Evolutionary conservation across 805 yeast species (phyloP), one percentile per base, ranked within the genome.

Genomic region (Candida yuanshanica): DNA sequence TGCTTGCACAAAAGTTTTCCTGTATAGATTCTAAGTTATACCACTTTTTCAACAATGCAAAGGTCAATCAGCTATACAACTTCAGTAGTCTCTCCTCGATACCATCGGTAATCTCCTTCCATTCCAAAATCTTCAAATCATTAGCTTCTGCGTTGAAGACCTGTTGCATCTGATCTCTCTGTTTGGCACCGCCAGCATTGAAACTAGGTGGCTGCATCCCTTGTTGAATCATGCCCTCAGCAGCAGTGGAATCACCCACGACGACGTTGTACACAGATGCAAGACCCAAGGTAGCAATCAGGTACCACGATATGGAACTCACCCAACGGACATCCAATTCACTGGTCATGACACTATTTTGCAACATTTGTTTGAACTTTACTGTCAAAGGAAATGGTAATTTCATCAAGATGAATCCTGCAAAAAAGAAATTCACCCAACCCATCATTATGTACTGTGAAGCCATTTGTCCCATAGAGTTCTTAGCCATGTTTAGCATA

Each of bases 401-500:
- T 58, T 79, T 79, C 84, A 84, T 84, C 37, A 88, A 76, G 13
- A 90, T 81, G 48, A 89, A 88, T 0, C 97, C 97, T 12, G 91
- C 87, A 62, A 88, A 93, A 65, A 91, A 90, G 55, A 80, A 85
- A 56, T 86, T 87, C 46, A 91, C 91, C 96, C 97, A 93, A 56
- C 89, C 88, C 96, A 93, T 90, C 49, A 90, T 83, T 31, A 90
- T 61, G 0, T 96, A 87, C 65, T 93, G 98, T 2, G 98, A 97
- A 16, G 89, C 75, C 58, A 81, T 86, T 62, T 79, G 86, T 56
- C 90, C 81, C 48, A 88, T 66, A 57, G 88, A 90, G 8, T 83
- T 81, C 58, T 88, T 88, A 44, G 89, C 75, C 81, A 86, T 81
- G 36, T 72, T 74, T 69, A 81, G 70, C 71, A 93, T 65, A 18